Percentiles rank a stretch among this genome's conserved stretches.
These are phyloP conservation scores for Testicularia cyperi DNA, from an alignment of 1,284 basidiomycete species.

Conservation along the genomic window DNA sequence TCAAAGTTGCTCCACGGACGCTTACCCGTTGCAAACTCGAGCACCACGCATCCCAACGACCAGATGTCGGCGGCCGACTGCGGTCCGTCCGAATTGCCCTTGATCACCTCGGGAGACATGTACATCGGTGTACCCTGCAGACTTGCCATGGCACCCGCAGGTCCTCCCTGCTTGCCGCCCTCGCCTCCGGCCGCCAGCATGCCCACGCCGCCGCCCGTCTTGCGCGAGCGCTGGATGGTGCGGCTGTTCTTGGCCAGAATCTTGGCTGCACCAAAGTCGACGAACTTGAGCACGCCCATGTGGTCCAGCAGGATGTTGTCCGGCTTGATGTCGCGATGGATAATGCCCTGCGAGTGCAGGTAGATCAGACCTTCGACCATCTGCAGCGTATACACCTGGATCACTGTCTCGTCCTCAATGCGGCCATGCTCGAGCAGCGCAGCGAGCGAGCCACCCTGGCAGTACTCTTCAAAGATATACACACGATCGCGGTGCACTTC, in stretches of 20 bases:
- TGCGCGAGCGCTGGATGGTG: constrained; percentile 60
- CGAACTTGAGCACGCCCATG: constrained; percentile 91
- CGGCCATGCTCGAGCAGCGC: constrained; percentile 87
- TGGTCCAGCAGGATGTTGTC: constrained; percentile 97
- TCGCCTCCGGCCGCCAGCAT: constrained; percentile 61
- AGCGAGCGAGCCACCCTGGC: constrained; percentile 90
- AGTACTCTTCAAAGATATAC: constrained; percentile 99
- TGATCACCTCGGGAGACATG: constrained; percentile 98
- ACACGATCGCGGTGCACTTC: constrained; percentile 99
- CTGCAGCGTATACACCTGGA: constrained; percentile 94
- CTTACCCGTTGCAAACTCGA: constrained; percentile 92
- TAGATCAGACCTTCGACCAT: constrained; percentile 94
- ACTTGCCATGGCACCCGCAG: constrained; percentile 66
- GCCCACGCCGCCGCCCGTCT: constrained; percentile 32
- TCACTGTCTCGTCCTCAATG: constrained; percentile 94
- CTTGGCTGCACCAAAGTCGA: constrained; percentile 98
- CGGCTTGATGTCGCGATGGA: constrained; percentile 97
- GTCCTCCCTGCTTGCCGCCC: constrained; percentile 59
- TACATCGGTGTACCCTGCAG: constrained; percentile 97
- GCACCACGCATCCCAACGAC: constrained; percentile 92
- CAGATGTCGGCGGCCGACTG: constrained; percentile 99
- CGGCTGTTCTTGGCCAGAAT: constrained; percentile 91
- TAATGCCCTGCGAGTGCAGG: constrained; percentile 86
- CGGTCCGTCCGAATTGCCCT: constrained; percentile 69
- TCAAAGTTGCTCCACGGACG: constrained; percentile 98